These are phyloP conservation scores for Cladosporium oxysporum DNA, from an alignment of 2,329 filamentous ascomycete genomes.

Conservation along the genomic window DNA sequence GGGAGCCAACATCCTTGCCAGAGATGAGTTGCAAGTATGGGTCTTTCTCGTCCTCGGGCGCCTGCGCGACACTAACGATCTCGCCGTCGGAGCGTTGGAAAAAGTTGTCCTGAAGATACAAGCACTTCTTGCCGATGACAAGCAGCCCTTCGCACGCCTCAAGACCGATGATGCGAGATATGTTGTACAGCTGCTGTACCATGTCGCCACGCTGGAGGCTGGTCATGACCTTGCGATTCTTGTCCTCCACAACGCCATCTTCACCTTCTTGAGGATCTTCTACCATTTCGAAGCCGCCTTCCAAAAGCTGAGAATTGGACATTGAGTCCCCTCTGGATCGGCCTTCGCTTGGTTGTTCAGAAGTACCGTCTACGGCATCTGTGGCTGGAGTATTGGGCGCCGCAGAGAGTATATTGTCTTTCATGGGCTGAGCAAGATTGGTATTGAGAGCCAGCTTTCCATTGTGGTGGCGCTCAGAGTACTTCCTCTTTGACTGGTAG, in stretches of 20 bases:
- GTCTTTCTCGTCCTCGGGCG: constrained; percentile 86
- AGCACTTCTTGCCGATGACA: constrained; percentile 84
- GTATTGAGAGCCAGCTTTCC: constrained; percentile 35
- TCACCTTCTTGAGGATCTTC: constrained; percentile 86
- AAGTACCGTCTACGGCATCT: constrained; percentile 18
- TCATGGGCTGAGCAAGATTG: constrained; percentile 31
- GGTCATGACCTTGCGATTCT: constrained; percentile 96
- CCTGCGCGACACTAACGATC: constrained; percentile 95
- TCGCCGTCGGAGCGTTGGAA: constrained; percentile 94
- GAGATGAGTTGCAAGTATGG: constrained; percentile 94
- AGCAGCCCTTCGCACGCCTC: constrained; percentile 92
- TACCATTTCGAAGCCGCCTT: constrained; percentile 94
- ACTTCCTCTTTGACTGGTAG: constrained; percentile 81
- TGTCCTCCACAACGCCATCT: constrained; percentile 84
- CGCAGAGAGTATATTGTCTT: constrained; percentile 30
- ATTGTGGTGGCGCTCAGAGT: constrained; percentile 53
- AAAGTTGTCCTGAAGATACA: constrained; percentile 95
- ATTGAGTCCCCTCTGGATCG: constrained; percentile 47
- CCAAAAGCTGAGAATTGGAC: constrained; percentile 51
- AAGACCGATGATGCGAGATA: constrained; percentile 89
- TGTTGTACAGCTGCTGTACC: constrained; percentile 91
- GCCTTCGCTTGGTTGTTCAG: constrained; percentile 25
- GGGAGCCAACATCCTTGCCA: constrained; percentile 66
- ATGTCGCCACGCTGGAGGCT: constrained; percentile 87
- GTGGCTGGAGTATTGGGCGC: constrained; percentile 23